Evolutionary conservation across 2,329 filamentous ascomycete species (phyloP).

Genomic region (Diaporthe citrichinensis): DNA sequence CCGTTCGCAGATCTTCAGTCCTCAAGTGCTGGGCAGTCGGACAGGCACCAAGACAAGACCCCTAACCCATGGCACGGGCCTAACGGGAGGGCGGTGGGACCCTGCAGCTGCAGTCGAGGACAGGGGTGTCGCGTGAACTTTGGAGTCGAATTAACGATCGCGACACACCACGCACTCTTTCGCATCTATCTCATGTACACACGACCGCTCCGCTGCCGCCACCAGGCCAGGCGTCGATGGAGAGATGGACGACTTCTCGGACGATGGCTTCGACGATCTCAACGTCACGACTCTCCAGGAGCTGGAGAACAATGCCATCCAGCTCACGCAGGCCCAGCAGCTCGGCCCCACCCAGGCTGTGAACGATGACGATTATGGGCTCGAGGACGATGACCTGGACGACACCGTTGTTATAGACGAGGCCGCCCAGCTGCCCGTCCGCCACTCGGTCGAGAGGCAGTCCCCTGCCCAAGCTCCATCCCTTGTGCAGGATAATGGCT

Average conservation of each 20-base stretch:
- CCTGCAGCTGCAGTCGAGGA: background rate
- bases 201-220: background rate
- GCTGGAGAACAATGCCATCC: constrained; percentile 75
- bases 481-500: constrained; percentile 29
- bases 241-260: constrained; percentile 72
- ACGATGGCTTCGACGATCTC: constrained; percentile 74
- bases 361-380: constrained; percentile 55
- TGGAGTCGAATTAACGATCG: background rate
- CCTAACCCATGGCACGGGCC: constrained; percentile 24
- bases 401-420: constrained; percentile 69
- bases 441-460: constrained; percentile 54
- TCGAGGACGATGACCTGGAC: constrained; percentile 71
- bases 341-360: constrained; percentile 48
- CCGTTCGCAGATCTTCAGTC: background rate
- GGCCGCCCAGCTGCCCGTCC: constrained; percentile 55
- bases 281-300: constrained; percentile 71
- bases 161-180: background rate
- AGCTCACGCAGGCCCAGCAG: constrained; percentile 67
- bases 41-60: background rate
- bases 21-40: background rate
- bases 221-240: constrained; percentile 28
- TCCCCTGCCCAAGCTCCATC: constrained; percentile 51
- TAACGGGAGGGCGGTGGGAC: background rate
- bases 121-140: constrained; percentile 23
- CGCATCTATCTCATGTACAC: background rate